Conservation (phyloP, 2,329 filamentous ascomycete species). For the Capronia americana region DNA sequence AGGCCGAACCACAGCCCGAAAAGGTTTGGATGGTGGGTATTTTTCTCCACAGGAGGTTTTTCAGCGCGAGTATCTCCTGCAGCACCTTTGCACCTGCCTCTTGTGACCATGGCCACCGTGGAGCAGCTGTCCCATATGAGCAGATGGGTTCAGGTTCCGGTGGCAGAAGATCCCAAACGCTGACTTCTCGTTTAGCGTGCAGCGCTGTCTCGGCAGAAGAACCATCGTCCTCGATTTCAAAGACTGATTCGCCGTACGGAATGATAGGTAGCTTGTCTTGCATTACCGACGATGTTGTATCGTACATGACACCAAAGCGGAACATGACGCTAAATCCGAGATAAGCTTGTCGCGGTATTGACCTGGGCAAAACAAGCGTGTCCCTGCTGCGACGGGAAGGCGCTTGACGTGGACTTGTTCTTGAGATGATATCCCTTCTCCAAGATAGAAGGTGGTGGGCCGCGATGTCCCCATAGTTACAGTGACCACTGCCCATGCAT, state of each 20-base stretch:
- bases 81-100: constrained; percentile 8
- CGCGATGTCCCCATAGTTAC: not conserved
- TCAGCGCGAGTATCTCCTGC: constrained; percentile 16
- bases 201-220: constrained; percentile 18
- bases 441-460: not conserved
- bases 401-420: not conserved
- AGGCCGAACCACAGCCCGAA: constrained; percentile 5
- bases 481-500: not conserved
- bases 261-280: constrained; percentile 20
- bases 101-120: constrained; percentile 15
- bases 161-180: constrained; percentile 13
- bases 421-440: not conserved
- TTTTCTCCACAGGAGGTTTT: constrained; percentile 12
- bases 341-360: not conserved
- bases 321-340: constrained; percentile 23
- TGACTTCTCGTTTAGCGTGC: constrained; percentile 5
- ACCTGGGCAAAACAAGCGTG: not conserved
- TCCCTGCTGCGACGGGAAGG: not conserved
- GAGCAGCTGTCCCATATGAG: constrained; percentile 5
- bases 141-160: constrained; percentile 8
- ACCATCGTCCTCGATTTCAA: constrained; percentile 20
- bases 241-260: constrained; percentile 21
- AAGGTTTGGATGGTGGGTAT: constrained; percentile 11
- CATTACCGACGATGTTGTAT: constrained; percentile 21
- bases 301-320: constrained; percentile 23